These are phyloP conservation scores for Pulveroboletus sp. DNA, from an alignment of 768 basidiomycete species.

Conservation along the genomic window DNA sequence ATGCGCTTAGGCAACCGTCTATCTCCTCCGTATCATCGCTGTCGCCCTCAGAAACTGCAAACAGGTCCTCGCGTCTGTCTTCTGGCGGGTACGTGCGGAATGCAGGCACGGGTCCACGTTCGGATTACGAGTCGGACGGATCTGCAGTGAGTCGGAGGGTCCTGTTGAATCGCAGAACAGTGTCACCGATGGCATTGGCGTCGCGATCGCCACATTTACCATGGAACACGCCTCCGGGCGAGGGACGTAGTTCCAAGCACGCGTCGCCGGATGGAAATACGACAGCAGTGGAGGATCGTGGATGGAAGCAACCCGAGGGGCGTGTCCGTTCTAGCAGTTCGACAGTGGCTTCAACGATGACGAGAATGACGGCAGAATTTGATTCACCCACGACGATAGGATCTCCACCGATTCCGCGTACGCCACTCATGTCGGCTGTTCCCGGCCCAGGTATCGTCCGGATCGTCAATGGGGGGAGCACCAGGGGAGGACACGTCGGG, in stretches of 20 bases:
- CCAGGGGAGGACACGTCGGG: conserved; percentile 6
- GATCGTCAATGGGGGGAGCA: conserved; percentile 28
- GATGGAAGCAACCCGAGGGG: conserved; percentile 31
- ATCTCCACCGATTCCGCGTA: conserved; percentile 36
- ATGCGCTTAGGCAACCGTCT: conserved; percentile 46
- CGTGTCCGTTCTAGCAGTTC: background rate
- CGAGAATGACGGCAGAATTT: conserved; percentile 7
- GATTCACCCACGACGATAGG: conserved; percentile 39
- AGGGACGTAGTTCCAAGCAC: conserved; percentile 25
- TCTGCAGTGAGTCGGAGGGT: conserved; percentile 48
- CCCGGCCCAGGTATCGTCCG: conserved; percentile 13
- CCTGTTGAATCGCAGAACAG: conserved; percentile 58
- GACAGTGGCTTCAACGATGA: background rate
- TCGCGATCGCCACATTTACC: conserved; percentile 36
- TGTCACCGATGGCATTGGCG: conserved; percentile 67
- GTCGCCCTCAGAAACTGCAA: conserved; percentile 49
- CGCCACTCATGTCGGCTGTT: conserved; percentile 31
- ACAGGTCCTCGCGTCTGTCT: conserved; percentile 26
- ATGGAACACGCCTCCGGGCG: conserved; percentile 39
- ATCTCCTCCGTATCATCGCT: conserved; percentile 62
- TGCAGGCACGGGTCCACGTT: conserved; percentile 29
- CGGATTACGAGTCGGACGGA: conserved; percentile 57
- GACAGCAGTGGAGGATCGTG: conserved; percentile 20
- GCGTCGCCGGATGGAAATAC: conserved; percentile 15
- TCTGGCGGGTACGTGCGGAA: conserved; percentile 8